Base-by-base conservation (phyloP, 257 asterid genomes). In the Paulownia fortunei region DNA sequence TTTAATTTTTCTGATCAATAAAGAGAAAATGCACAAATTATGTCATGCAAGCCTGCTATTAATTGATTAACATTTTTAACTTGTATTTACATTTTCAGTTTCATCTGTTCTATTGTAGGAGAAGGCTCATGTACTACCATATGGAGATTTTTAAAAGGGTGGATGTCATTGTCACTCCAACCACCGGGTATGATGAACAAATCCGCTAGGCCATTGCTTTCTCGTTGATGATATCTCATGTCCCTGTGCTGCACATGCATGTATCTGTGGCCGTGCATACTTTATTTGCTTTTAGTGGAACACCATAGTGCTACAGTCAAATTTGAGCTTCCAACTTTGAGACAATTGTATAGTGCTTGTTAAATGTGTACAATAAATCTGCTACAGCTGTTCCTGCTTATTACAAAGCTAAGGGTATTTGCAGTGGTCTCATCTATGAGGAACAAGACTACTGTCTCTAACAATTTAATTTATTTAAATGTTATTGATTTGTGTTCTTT, bases 121-220 rank as follows among this genome's bases (percentile, higher is more conserved):
- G 98, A 77, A 88, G 99, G 88, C 79, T 92, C 79, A 93, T 95
- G 99, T 59, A 91, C 86, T 93, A 88, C 86, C 90, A 87, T 80
- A 89, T 74, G 88, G 97, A 93, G 87, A 83, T 86, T 37, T 92
- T 93, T 74, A 90, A 89, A 78, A 85, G 84, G 81, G 99, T 90
- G 84, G 99, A 96, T 82, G 85, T 93, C 70, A 93, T 96, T 81
- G 92, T 96, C 78, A 92, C 98, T 77, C 98, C 99, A 55, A 96
- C 99, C 39, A 89, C 99, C 0, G 98, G 98, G 99, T 96, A 91
- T 6, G 92, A 78, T 46, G 49, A 58, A 69, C 66, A 32, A 58
- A 56, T 58, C 44, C 15, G 46, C 56, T 30, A 63, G n/a, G 42
- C 61, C 24, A 54, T 47, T 59, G 47, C 61, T 34, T 24, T 54